Conservation (phyloP, 805 yeast genomes). For the Vanderwaltozyma tropicalis region DNA sequence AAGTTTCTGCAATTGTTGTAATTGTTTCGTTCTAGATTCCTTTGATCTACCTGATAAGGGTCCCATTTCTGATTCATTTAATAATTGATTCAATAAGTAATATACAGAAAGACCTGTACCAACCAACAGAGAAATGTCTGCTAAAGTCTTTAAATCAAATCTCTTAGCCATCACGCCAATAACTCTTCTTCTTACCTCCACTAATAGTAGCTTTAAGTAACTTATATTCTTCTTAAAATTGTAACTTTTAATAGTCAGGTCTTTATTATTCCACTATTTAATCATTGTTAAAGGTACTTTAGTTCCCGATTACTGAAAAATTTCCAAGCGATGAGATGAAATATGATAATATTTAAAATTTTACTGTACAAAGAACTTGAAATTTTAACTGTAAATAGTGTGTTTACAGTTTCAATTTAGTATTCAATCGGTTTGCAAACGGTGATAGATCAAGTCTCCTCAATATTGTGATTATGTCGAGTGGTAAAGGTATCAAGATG, state of each 20-base stretch:
- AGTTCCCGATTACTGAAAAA: not conserved
- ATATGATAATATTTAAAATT: not conserved
- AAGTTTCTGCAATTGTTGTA: conserved; percentile 46
- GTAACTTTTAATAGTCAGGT: too few species aligned
- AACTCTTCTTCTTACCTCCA: too few species aligned
- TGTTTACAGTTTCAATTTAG: too few species aligned
- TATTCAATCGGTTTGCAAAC: too few species aligned
- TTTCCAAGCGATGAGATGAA: not conserved
- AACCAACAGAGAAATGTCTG: conserved; percentile 40
- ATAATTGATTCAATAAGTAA: conserved; percentile 41
- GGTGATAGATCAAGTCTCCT: too few species aligned
- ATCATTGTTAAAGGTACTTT: too few species aligned
- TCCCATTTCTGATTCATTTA: conserved; percentile 35
- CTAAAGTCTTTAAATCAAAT: conserved; percentile 31
- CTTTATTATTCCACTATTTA: too few species aligned
- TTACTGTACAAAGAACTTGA: conserved; percentile 2
- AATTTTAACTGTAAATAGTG: too few species aligned
- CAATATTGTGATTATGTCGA: too few species aligned
- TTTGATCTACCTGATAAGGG: conserved; percentile 35
- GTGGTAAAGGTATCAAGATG: conserved; percentile 34
- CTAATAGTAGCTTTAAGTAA: too few species aligned
- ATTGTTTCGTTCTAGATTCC: conserved; percentile 53
- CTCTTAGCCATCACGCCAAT: conserved; percentile 12
- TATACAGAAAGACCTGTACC: conserved; percentile 66
- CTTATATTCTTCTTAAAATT: too few species aligned